Percentiles rank a stretch among this genome's conserved stretches.
These are phyloP conservation scores for Aspergillus caelatus DNA, from an alignment of 2,329 filamentous ascomycete species.

Conservation along the genomic window DNA sequence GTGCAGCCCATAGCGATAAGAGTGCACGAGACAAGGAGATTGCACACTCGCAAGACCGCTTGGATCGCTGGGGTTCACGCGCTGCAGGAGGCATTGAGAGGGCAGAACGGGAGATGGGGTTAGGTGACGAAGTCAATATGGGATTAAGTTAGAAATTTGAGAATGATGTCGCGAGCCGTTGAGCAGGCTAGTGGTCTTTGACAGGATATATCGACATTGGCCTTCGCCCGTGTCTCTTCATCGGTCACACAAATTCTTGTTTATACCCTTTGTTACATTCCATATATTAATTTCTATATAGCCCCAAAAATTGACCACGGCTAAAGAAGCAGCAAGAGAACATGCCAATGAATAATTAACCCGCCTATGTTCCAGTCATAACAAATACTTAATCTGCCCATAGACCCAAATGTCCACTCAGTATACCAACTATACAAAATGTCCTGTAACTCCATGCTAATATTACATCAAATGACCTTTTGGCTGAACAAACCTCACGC, in stretches of 20 bases:
- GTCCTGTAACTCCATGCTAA: background rate
- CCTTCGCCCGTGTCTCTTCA: background rate
- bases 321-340: background rate
- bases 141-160: slow-evolving; percentile 65
- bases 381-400: background rate
- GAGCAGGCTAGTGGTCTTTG: background rate
- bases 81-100: slow-evolving; percentile 57
- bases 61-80: slow-evolving; percentile 57
- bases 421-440: background rate
- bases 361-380: background rate
- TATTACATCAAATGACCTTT: background rate
- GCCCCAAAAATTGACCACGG: background rate
- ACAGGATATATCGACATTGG: background rate
- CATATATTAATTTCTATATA: background rate
- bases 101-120: slow-evolving; percentile 65
- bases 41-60: slow-evolving; percentile 48
- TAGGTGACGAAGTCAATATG: slow-evolving; percentile 84
- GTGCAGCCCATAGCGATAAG: slow-evolving; percentile 31
- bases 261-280: background rate
- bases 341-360: background rate
- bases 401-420: background rate
- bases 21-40: slow-evolving; percentile 43
- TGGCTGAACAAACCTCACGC: slow-evolving; percentile 19
- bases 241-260: background rate
- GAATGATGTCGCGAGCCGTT: background rate